phyloP scores from a whole-genome alignment of 2,329 filamentous ascomycete genomes.

The Hortaea sp. region DNA sequence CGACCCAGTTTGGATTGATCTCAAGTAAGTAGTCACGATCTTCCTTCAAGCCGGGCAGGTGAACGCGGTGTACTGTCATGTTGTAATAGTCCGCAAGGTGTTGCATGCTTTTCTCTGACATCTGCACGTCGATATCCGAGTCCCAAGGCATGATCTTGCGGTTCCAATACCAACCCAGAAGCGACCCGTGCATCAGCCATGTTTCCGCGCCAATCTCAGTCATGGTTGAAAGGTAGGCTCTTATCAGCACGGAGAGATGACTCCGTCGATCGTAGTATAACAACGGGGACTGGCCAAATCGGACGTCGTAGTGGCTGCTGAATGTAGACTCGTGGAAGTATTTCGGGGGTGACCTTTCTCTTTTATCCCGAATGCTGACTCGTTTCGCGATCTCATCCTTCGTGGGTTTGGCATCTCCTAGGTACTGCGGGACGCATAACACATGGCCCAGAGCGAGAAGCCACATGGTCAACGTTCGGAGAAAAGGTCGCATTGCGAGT shows the following conservation, averaged over 20 bases:
- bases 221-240: constrained; percentile 49
- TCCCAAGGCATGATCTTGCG: constrained; percentile 53
- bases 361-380: too few species aligned
- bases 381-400: too few species aligned
- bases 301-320: constrained; percentile 47
- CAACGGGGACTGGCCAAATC: constrained; percentile 40
- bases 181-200: constrained; percentile 54
- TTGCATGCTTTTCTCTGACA: constrained; percentile 45
- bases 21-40: constrained; percentile 44
- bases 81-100: constrained; percentile 51
- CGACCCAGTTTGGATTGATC: constrained; percentile 47
- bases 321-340: constrained; percentile 45
- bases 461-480: too few species aligned
- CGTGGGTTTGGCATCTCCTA: too few species aligned
- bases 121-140: constrained; percentile 49
- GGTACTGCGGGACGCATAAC: too few species aligned
- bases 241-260: constrained; percentile 42
- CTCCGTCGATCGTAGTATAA: constrained; percentile 36
- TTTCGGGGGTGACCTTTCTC: too few species aligned
- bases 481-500: too few species aligned
- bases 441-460: too few species aligned
- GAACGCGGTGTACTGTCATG: constrained; percentile 46
- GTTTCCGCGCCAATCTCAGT: constrained; percentile 46
- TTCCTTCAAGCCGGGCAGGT: constrained; percentile 11
- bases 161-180: constrained; percentile 57